Percentiles rank a stretch among this genome's conserved stretches.
phyloP scores from a whole-genome alignment of 164 flowering plant species.

The Tetracentron sinense region DNA sequence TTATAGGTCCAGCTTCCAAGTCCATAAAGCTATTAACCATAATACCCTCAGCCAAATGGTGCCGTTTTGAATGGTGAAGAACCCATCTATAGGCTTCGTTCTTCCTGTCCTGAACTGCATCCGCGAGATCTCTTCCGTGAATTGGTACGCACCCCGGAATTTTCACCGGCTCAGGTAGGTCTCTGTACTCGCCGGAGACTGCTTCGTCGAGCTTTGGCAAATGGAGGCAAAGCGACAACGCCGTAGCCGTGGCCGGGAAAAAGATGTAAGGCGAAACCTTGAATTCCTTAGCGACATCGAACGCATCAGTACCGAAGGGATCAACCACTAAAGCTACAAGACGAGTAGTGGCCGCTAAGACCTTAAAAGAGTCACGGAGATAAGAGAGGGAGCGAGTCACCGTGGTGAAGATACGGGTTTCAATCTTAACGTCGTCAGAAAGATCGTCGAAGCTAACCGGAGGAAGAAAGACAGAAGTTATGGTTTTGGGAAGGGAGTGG shows the following conservation, averaged over 20 bases:
- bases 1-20: conserved; percentile 40
- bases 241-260: conserved; percentile 44
- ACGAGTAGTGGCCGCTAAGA: background rate
- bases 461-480: conserved; percentile 34
- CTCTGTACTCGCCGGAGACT: conserved; percentile 36
- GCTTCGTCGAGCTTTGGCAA: conserved; percentile 39
- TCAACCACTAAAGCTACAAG: conserved; percentile 42
- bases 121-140: conserved; percentile 38
- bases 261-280: conserved; percentile 34
- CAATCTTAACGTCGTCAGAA: conserved; percentile 21
- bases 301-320: conserved; percentile 47
- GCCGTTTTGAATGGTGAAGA: conserved; percentile 26
- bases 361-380: conserved; percentile 18
- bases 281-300: conserved; percentile 43
- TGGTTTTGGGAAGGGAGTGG: conserved; percentile 25
- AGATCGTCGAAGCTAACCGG: conserved; percentile 29
- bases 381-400: conserved; percentile 38
- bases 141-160: conserved; percentile 59
- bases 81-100: conserved; percentile 40
- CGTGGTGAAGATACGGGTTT: conserved; percentile 32
- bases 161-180: conserved; percentile 32
- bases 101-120: conserved; percentile 50
- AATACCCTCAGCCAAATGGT: conserved; percentile 43
- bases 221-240: conserved; percentile 30
- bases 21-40: conserved; percentile 46